phyloP scores from a whole-genome alignment of 2,329 filamentous ascomycete genomes.

The Fusarium devonianum region DNA sequence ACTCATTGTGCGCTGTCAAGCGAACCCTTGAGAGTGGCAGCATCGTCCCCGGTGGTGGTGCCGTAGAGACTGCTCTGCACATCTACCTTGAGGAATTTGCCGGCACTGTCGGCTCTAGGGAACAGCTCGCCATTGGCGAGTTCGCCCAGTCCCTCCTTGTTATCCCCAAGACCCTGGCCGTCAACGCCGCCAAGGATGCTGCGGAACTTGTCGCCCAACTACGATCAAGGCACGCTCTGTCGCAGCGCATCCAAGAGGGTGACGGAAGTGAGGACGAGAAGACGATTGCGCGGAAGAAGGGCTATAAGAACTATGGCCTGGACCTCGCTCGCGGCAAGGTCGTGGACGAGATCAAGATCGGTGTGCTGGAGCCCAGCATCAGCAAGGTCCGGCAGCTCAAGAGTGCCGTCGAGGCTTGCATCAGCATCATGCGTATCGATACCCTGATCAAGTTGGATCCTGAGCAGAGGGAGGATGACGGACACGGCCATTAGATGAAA shows the following conservation, averaged over 20 bases:
- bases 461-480: slow-evolving; percentile 77
- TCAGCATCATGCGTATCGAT: slow-evolving; percentile 99
- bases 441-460: slow-evolving; percentile 98
- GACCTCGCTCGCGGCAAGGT: slow-evolving; percentile 90
- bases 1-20: slow-evolving; percentile 96
- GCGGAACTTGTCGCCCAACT: slow-evolving; percentile 96
- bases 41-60: slow-evolving; percentile 95
- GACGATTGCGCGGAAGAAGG: slow-evolving; percentile 89
- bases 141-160: slow-evolving; percentile 94
- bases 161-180: slow-evolving; percentile 94
- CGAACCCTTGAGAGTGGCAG: slow-evolving; percentile 94
- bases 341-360: slow-evolving; percentile 90
- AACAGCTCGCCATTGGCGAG: slow-evolving; percentile 97
- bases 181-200: slow-evolving; percentile 96
- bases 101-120: slow-evolving; percentile 93
- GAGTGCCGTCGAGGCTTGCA: slow-evolving; percentile 97
- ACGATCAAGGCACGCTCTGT: slow-evolving; percentile 90
- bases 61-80: slow-evolving; percentile 97
- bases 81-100: slow-evolving; percentile 99
- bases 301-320: slow-evolving; percentile 97
- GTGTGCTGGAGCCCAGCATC: slow-evolving; percentile 95
- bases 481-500: slow-evolving; percentile 74
- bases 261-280: slow-evolving; percentile 87
- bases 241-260: slow-evolving; percentile 89
- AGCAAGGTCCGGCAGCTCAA: slow-evolving; percentile 99